These are phyloP conservation scores for Ganoderma meredithae DNA, from an alignment of 1,284 basidiomycete genomes.

Conservation along the genomic window DNA sequence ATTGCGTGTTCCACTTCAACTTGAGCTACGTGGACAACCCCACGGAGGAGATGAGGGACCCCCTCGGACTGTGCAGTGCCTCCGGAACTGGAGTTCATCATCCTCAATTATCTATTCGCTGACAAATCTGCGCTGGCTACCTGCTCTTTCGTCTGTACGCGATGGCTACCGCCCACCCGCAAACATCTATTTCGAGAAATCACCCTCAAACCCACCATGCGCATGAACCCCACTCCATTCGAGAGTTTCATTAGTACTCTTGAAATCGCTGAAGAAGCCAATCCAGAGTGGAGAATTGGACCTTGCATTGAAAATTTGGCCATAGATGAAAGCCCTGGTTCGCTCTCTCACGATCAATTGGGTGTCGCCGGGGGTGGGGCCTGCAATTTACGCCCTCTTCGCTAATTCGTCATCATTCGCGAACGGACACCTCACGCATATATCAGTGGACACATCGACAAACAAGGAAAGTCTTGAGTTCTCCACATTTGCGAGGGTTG, in stretches of 20 bases:
- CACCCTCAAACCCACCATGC: not conserved
- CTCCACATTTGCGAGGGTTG: not conserved
- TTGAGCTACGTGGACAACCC: no score
- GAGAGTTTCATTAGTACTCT: not conserved
- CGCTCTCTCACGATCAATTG: not conserved
- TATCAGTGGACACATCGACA: not conserved
- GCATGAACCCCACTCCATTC: not conserved
- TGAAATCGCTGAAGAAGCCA: not conserved
- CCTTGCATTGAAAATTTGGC: not conserved
- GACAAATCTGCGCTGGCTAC: not conserved
- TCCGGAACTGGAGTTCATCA: not conserved
- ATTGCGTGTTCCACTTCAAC: no score
- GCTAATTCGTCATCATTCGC: not conserved
- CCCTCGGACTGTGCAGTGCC: not conserved
- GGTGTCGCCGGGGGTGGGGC: not conserved
- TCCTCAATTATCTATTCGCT: not conserved
- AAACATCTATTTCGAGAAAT: not conserved
- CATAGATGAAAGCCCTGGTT: not conserved
- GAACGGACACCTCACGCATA: not conserved
- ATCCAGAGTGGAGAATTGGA: not conserved
- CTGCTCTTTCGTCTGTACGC: not conserved
- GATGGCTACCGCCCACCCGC: not conserved
- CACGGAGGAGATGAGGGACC: not conserved
- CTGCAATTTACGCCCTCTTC: not conserved
- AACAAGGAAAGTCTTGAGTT: not conserved